Base-by-base conservation (phyloP, 2,329 filamentous ascomycete species). In the Fusarium armeniacum region DNA sequence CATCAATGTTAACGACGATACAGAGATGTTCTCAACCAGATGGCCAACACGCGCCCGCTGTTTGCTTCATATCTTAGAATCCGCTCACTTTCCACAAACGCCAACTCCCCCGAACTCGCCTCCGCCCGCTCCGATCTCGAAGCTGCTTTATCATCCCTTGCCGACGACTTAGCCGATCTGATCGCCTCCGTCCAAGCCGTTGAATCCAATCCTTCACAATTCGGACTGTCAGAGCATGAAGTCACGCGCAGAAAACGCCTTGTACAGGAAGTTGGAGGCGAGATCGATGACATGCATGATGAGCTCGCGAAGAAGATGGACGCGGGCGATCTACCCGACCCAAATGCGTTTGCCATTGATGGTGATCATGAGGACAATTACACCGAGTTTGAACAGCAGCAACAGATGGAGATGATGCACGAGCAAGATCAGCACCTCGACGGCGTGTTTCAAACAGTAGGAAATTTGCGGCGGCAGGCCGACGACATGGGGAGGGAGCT, bases 1-100 rank as follows among this genome's bases (percentile, higher is more conserved):
- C 32, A 33, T 43, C 46, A n/a, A 40, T 43, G 24, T 60, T 74
- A 55, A 74, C 57, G 16, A 33, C 12, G 15, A n/a, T 30, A 4
- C 78, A 97, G 94, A 81, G 96, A 99, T 82, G 93, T 98, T 72
- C 90, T 97, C 72, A 83, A 90, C 69, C 92, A 97, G 65, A 90
- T 99, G 69, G 87, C 91, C 71, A 89, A 89, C 16, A 92, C 93
- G 55, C 91, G 95, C 12, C 91, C 94, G 54, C 90, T 98, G 60
- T 98, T 98, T 85, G 90, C 92, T 69, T 98, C 94, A 18, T 99
- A 97, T 84, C 88, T 97, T 44, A 95, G 96, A 77, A 99, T 99
- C 82, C 93, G 94, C 77, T 96, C 94, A 46, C 90, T 97, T 28
- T 88, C 90, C 62, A 90, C 90, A 41, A 87, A 88, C 11, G 82